These are phyloP conservation scores for Rhizopogon vulgaris DNA, from an alignment of 768 basidiomycete genomes.

Conservation along the genomic window DNA sequence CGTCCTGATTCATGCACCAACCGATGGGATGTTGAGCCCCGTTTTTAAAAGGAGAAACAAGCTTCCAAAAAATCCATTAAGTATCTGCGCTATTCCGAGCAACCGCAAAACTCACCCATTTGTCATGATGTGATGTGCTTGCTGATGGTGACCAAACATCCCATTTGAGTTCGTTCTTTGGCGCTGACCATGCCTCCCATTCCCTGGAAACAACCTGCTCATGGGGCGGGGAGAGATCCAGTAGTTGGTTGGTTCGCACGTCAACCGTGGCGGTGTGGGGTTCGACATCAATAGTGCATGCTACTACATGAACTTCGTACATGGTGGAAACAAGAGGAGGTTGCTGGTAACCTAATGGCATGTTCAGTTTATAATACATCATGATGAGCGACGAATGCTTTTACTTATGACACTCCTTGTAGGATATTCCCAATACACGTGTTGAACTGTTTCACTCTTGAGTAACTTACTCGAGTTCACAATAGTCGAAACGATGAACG, in stretches of 20 bases:
- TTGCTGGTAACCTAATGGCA: not conserved
- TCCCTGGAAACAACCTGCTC: not conserved
- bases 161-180: not conserved
- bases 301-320: slow-evolving; percentile 5
- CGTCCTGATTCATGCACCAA: not conserved
- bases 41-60: not conserved
- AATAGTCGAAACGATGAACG: slow-evolving; percentile 9
- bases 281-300: slow-evolving; percentile 4
- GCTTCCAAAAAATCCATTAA: not conserved
- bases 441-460: not conserved
- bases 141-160: slow-evolving; percentile 7
- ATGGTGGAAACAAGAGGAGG: not conserved
- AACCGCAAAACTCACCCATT: not conserved
- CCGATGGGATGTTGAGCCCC: not conserved
- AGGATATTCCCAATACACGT: not conserved
- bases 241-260: not conserved
- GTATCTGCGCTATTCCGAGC: not conserved
- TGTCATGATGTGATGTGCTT: not conserved
- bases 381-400: not conserved
- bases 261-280: slow-evolving; percentile 1
- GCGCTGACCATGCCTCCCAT: not conserved
- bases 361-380: not conserved
- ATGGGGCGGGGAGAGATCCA: not conserved
- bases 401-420: not conserved
- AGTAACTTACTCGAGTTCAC: slow-evolving; percentile 2